These are phyloP conservation scores for Chaetomium sp. DNA, from an alignment of 2,329 filamentous ascomycete species.

Conservation along the genomic window DNA sequence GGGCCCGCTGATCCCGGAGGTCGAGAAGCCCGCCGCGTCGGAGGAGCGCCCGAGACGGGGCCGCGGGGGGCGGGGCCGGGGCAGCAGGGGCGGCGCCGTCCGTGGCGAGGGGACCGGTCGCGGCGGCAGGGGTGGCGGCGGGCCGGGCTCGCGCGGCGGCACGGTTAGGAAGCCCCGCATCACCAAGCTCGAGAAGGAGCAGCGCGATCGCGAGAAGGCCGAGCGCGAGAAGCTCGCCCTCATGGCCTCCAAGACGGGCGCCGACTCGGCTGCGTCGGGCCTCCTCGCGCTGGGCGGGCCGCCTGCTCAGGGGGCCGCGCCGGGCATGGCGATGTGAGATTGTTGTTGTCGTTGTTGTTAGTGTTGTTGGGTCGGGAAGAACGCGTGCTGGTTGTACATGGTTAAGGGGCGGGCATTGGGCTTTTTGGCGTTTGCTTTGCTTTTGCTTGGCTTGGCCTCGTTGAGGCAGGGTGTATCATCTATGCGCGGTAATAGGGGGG, in stretches of 20 bases:
- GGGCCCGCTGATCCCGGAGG: conserved; percentile 84
- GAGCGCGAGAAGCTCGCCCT: conserved; percentile 63
- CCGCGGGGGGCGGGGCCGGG: conserved; percentile 51
- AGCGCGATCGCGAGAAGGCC: conserved; percentile 78
- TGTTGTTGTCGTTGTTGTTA: background rate
- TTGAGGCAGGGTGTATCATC: conserved; percentile 18
- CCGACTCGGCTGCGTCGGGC: background rate
- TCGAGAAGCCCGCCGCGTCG: conserved; percentile 66
- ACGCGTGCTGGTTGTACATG: conserved; percentile 7
- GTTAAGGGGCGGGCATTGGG: conserved; percentile 5
- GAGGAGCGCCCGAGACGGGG: conserved; percentile 74
- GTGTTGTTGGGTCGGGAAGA: background rate
- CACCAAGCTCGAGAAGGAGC: conserved; percentile 81
- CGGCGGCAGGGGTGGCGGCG: conserved; percentile 40
- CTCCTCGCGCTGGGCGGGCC: conserved; percentile 4
- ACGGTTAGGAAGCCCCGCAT: conserved; percentile 78
- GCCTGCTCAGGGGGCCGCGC: conserved; percentile 10
- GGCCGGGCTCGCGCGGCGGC: conserved; percentile 74
- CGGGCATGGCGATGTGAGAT: conserved; percentile 16
- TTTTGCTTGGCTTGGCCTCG: background rate
- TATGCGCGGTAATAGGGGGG: background rate
- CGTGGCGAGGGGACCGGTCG: conserved; percentile 54
- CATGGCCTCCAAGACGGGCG: conserved; percentile 41
- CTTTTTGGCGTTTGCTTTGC: conserved; percentile 6
- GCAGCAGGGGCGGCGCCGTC: conserved; percentile 53